Percentiles rank a stretch among this genome's conserved stretches.
Evolutionary conservation across 352 stramenopile genomes (phyloP).

Genomic region (Hyphochytrium catenoides): DNA sequence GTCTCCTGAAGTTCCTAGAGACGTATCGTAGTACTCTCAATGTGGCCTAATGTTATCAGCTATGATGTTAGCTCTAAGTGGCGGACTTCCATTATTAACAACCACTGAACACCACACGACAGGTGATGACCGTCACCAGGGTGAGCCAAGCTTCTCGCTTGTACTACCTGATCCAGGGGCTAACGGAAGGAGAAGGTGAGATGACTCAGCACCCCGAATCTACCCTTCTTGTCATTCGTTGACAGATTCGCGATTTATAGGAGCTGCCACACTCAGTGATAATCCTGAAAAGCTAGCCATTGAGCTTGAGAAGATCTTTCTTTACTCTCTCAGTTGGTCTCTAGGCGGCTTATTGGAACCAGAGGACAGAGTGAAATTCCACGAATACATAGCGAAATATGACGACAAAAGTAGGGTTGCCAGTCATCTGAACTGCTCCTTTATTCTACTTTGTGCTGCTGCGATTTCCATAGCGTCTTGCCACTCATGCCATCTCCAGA

Average conservation of each 20-base stretch:
- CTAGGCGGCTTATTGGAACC: slow-evolving; percentile 84
- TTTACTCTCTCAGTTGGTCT: slow-evolving; percentile 91
- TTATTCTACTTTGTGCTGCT: slow-evolving; percentile 10
- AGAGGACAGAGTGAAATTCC: slow-evolving; percentile 85
- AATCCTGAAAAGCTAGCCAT: slow-evolving; percentile 34
- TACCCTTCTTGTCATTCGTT: too few relatives aligned
- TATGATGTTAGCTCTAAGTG: too few relatives aligned
- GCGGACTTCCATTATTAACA: too few relatives aligned
- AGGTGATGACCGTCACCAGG: slow-evolving; percentile 81
- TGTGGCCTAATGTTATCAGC: too few relatives aligned
- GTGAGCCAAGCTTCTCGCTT: slow-evolving; percentile 50
- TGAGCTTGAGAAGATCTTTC: slow-evolving; percentile 80
- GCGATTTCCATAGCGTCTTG: slow-evolving; percentile 3
- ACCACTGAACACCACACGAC: too few relatives aligned
- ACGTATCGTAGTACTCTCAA: too few relatives aligned
- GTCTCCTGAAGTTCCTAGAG: too few relatives aligned
- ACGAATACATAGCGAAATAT: slow-evolving; percentile 77
- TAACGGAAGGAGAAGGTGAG: slow-evolving; percentile 65
- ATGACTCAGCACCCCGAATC: too few relatives aligned
- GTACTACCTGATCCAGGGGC: slow-evolving; percentile 65
- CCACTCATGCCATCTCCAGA: slow-evolving; percentile 1
- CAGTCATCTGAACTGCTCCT: slow-evolving; percentile 5
- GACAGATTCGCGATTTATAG: too few relatives aligned
- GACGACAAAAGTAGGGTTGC: slow-evolving; percentile 48
- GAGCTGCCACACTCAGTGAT: slow-evolving; percentile 25